Base-by-base conservation (phyloP, 768 basidiomycete genomes). In the Boletales sp. region DNA sequence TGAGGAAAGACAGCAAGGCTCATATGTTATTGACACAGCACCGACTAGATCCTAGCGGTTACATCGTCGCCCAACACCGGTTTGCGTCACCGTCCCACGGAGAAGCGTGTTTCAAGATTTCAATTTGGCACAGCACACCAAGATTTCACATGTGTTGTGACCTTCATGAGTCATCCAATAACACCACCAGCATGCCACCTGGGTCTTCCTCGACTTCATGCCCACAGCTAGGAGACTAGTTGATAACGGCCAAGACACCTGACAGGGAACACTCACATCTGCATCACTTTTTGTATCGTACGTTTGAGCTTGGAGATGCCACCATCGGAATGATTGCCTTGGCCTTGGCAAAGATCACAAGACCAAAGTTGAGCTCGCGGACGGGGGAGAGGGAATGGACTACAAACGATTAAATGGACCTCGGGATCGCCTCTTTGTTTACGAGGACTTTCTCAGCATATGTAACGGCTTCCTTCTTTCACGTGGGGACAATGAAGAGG, bases 401-500 rank as follows among this genome's bases (percentile, higher is more conserved):
- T 49, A 86, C 93, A 92, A 41, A 94, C 93, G 53, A 98, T 95
- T 44, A 97, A 70, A 46, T 78, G 77, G 12, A 97, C 60, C 59
- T 89, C 77, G 4, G 71, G 59, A 48, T 85, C 76, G 3, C 86
- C 87, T 28, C 77, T 69, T 31, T 57, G 66, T 77, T 66, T 55
- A 78, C 62, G 33, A 97, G 78, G 10, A 89, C 86, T 15, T 67
- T 57, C 60, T 96, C 87, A 0, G 87, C 82, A 50, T 78, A 78
- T 36, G 76, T 66, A 46, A 95, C 83, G 14, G 93, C 90, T 69
- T 98, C 95, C 62, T 91, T 25, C 21, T 21, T 28, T 90, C 50
- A 95, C 92, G 66, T 87, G 94, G 5, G 97, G 74, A 8, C 92
- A 92, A 65, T 97, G 94, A 37, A 97, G 25, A 28, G 72, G 69